Percentiles rank a stretch among this genome's conserved stretches.
Conservation (phyloP, 2,329 filamentous ascomycete genomes). For the Bimuria novae-zelandiae region DNA sequence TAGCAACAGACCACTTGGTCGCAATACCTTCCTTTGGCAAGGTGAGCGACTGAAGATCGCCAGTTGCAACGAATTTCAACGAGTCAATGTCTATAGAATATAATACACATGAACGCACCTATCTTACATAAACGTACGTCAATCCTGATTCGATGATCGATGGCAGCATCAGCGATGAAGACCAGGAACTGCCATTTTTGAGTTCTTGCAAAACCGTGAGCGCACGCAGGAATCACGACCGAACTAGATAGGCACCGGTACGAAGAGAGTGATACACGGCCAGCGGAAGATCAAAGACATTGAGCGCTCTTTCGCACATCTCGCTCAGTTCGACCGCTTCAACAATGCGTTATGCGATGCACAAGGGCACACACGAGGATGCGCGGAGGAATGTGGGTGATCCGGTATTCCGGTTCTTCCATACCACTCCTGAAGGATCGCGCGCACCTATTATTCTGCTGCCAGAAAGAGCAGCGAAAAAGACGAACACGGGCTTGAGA, state of each 20-base stretch:
- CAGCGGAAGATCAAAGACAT: slow-evolving; percentile 30
- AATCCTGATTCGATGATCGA: too few species aligned
- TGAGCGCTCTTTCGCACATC: slow-evolving; percentile 23
- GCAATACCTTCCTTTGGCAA: not conserved
- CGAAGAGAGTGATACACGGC: slow-evolving; percentile 22
- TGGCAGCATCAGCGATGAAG: too few species aligned
- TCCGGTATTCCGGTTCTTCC: slow-evolving; percentile 22
- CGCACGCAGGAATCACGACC: too few species aligned
- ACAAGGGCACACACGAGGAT: slow-evolving; percentile 23
- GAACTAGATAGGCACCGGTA: slow-evolving; percentile 1
- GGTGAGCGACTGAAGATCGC: not conserved
- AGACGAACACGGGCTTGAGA: slow-evolving; percentile 16
- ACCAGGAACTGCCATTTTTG: too few species aligned
- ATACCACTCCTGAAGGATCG: slow-evolving; percentile 28
- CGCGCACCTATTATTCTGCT: slow-evolving; percentile 26
- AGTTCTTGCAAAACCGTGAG: too few species aligned
- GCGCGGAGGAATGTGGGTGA: slow-evolving; percentile 28
- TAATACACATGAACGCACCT: not conserved
- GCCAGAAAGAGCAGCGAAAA: slow-evolving; percentile 9
- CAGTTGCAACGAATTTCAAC: not conserved
- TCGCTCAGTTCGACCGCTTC: slow-evolving; percentile 25
- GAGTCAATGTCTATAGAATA: not conserved
- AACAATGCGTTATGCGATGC: slow-evolving; percentile 23
- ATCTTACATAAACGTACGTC: too few species aligned
- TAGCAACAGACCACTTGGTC: not conserved